These are phyloP conservation scores for Balakata baccata DNA, from an alignment of 345 rosid species.

Conservation along the genomic window DNA sequence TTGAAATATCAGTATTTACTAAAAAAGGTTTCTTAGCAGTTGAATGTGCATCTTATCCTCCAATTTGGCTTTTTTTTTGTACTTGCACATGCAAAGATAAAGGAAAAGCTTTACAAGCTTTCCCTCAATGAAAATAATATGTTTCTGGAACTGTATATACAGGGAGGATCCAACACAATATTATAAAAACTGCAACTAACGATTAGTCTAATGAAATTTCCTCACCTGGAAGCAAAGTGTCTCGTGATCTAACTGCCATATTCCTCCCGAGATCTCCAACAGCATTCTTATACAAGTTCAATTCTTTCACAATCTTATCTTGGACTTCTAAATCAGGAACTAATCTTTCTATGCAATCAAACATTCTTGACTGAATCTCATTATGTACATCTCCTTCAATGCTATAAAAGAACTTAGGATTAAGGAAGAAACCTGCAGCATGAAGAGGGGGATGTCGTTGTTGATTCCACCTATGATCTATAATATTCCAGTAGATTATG, in stretches of 20 bases:
- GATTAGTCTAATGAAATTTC: slow-evolving; percentile 8
- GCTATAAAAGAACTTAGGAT: slow-evolving; percentile 83
- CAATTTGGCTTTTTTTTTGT: not conserved
- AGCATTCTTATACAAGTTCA: slow-evolving; percentile 65
- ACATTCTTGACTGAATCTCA: slow-evolving; percentile 59
- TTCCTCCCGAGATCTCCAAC: slow-evolving; percentile 87
- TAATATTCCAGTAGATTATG: slow-evolving; percentile 67
- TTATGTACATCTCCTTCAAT: slow-evolving; percentile 60
- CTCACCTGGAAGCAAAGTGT: slow-evolving; percentile 72
- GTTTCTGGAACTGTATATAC: not conserved
- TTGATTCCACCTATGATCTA: slow-evolving; percentile 76
- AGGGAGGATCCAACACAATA: not conserved
- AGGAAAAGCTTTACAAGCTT: not conserved
- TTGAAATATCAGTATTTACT: no score
- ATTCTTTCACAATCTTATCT: slow-evolving; percentile 68
- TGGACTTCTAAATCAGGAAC: slow-evolving; percentile 67
- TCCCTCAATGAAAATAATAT: not conserved
- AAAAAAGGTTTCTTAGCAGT: not conserved
- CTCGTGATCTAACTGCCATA: slow-evolving; percentile 81
- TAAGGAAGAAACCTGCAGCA: slow-evolving; percentile 86
- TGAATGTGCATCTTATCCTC: not conserved
- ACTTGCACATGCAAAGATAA: not conserved
- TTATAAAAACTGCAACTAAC: slow-evolving; percentile 4
- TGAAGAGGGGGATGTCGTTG: slow-evolving; percentile 72
- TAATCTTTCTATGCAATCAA: slow-evolving; percentile 84